These are phyloP conservation scores for Medicago lupulina DNA, from an alignment of 306 rosid species.

Conservation along the genomic window DNA sequence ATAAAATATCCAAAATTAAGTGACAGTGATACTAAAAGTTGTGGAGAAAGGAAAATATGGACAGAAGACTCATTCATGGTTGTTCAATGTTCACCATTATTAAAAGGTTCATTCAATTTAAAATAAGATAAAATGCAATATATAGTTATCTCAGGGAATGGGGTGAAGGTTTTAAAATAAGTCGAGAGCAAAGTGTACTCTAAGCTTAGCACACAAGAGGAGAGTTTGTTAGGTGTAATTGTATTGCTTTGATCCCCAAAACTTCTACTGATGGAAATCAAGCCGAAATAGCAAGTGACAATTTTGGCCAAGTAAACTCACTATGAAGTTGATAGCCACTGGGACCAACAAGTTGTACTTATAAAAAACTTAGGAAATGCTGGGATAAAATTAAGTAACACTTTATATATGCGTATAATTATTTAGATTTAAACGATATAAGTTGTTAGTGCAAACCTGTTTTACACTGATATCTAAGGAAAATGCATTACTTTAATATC, in stretches of 20 bases:
- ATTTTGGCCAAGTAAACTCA: no score
- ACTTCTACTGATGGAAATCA: not conserved
- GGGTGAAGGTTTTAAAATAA: slow-evolving; percentile 4
- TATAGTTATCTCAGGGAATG: not conserved
- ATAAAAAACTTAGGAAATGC: not conserved
- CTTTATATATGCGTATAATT: not conserved
- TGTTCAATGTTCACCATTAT: not conserved
- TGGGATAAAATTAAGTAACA: not conserved
- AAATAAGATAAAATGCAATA: not conserved
- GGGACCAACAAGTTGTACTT: not conserved
- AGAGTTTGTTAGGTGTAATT: no score
- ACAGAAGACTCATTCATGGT: not conserved
- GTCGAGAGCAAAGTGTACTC: not conserved
- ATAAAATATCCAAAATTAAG: not conserved
- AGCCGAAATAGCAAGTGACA: not conserved
- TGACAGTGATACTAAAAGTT: not conserved
- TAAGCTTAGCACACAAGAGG: not conserved
- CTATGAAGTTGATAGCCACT: not conserved
- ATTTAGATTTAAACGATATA: no score
- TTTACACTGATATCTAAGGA: no score
- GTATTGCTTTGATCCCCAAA: no score
- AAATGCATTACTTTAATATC: no score
- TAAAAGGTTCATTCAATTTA: not conserved
- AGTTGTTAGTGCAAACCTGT: no score
- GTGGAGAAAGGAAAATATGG: not conserved